Percentiles rank a stretch among this genome's conserved stretches.
phyloP scores from a whole-genome alignment of 2,329 filamentous ascomycete genomes.

The Aspergillus calidoustus region DNA sequence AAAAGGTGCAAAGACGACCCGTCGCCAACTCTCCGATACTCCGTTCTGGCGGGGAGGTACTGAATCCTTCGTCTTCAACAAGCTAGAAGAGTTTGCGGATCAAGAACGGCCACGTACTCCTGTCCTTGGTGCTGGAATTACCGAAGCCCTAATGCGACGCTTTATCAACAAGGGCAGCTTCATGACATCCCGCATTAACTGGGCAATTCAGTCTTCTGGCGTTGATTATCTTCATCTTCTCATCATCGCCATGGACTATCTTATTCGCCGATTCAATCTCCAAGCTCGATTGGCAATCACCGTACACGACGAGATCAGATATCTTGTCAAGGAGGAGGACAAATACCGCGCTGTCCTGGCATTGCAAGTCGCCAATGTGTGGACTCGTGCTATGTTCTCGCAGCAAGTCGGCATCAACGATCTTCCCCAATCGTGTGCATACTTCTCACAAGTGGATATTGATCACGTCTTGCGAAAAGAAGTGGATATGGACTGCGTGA shows the following conservation, averaged over 20 bases:
- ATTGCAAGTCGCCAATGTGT: conserved; percentile 89
- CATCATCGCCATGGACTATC: conserved; percentile 92
- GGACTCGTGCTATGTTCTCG: conserved; percentile 96
- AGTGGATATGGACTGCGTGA: conserved; percentile 96
- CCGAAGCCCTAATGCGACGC: conserved; percentile 86
- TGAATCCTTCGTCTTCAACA: conserved; percentile 98
- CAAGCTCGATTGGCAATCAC: conserved; percentile 86
- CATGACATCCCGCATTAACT: conserved; percentile 96
- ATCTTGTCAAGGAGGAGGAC: conserved; percentile 83
- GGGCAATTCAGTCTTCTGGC: conserved; percentile 97
- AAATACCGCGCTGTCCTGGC: conserved; percentile 91
- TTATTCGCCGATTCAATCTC: conserved; percentile 83
- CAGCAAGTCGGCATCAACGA: conserved; percentile 97
- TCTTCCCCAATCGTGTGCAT: conserved; percentile 90
- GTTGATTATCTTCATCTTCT: conserved; percentile 96
- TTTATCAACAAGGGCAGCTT: conserved; percentile 89
- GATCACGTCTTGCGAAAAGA: conserved; percentile 96
- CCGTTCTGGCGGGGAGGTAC: conserved; percentile 96
- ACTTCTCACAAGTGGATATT: conserved; percentile 93
- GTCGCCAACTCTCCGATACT: conserved; percentile 71
- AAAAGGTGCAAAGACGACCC: conserved; percentile 83
- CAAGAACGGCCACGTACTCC: conserved; percentile 90
- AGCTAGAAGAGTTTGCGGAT: conserved; percentile 95
- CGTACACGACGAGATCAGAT: conserved; percentile 96
- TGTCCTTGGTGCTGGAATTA: conserved; percentile 92